A percentile compares a stretch with the other conserved stretches of the same genome.
These are phyloP conservation scores for Thelephora ganbajun DNA, from an alignment of 768 basidiomycete species.

Conservation along the genomic window DNA sequence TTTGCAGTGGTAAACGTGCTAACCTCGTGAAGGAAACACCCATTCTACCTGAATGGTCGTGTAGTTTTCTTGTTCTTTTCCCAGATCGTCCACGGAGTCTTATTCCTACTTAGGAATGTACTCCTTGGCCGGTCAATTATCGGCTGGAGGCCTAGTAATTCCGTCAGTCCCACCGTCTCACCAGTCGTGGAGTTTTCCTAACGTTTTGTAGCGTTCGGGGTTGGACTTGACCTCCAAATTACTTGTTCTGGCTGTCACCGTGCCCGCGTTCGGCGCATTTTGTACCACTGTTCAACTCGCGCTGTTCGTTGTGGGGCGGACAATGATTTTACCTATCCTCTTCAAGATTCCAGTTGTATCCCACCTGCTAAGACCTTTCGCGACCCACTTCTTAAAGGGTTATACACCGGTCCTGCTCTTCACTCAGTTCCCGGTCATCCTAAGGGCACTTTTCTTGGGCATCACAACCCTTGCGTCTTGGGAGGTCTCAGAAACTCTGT, in stretches of 20 bases:
- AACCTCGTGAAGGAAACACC: constrained; percentile 42
- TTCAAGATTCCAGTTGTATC: constrained; percentile 41
- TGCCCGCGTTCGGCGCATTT: constrained; percentile 25
- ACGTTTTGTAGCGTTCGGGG: no score
- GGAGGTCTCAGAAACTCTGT: constrained; percentile 50
- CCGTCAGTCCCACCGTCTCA: no score
- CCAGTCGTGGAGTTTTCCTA: no score
- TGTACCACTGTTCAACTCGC: constrained; percentile 24
- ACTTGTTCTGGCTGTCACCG: constrained; percentile 20
- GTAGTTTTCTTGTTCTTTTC: constrained; percentile 44
- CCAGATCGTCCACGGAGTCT: constrained; percentile 32
- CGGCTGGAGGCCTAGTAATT: constrained; percentile 12
- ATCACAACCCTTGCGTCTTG: constrained; percentile 39
- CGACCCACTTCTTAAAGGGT: constrained; percentile 47
- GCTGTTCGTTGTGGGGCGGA: constrained; percentile 34
- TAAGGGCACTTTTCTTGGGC: constrained; percentile 35
- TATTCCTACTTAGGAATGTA: constrained; percentile 42
- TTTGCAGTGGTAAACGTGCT: background rate
- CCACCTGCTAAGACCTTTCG: constrained; percentile 40
- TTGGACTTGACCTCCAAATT: background rate
- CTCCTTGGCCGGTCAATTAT: constrained; percentile 44
- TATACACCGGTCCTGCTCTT: constrained; percentile 41
- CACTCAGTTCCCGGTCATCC: constrained; percentile 28
- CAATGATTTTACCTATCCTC: constrained; percentile 34
- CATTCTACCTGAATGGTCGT: constrained; percentile 58